Evolutionary conservation across 768 basidiomycete species (phyloP).

Genomic region (Ramaria rubella): DNA sequence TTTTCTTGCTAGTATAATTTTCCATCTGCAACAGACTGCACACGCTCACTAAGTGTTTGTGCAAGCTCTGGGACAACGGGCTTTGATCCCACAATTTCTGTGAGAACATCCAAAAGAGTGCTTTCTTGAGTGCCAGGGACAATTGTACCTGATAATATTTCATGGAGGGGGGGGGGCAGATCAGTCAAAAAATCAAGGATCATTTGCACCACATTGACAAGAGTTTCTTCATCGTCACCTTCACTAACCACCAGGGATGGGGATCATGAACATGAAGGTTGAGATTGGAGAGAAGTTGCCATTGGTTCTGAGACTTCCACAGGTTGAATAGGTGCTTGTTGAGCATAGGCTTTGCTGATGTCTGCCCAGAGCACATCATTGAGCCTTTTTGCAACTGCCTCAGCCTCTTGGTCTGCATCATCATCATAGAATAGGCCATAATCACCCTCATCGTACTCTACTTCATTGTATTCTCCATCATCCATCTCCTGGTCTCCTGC

Average conservation of each 20-base stretch:
- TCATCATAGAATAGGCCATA: conserved; percentile 35
- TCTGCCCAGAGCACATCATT: conserved; percentile 77
- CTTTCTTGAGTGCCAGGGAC: conserved; percentile 42
- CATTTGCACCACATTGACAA: conserved; percentile 20
- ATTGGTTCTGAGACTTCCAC: conserved; percentile 18
- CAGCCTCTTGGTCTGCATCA: conserved; percentile 58
- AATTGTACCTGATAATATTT: conserved; percentile 44
- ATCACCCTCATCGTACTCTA: conserved; percentile 45
- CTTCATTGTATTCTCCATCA: conserved; percentile 21
- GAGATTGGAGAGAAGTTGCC: not conserved
- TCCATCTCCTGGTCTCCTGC: not conserved
- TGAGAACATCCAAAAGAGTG: conserved; percentile 52
- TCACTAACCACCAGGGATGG: conserved; percentile 5
- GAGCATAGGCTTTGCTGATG: conserved; percentile 56
- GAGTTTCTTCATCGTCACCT: conserved; percentile 10
- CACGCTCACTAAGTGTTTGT: not conserved
- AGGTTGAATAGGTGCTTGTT: conserved; percentile 20
- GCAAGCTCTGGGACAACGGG: not conserved
- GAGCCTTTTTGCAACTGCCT: conserved; percentile 65
- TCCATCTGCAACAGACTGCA: conserved; percentile 4
- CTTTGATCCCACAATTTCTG: not conserved
- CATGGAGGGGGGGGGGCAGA: conserved; percentile 50
- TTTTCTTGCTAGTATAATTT: too few species aligned
- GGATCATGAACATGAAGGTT: conserved; percentile 1
- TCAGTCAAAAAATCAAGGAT: conserved; percentile 53